phyloP scores from a whole-genome alignment of 805 yeast genomes.

The Suhomyces vadensis region DNA sequence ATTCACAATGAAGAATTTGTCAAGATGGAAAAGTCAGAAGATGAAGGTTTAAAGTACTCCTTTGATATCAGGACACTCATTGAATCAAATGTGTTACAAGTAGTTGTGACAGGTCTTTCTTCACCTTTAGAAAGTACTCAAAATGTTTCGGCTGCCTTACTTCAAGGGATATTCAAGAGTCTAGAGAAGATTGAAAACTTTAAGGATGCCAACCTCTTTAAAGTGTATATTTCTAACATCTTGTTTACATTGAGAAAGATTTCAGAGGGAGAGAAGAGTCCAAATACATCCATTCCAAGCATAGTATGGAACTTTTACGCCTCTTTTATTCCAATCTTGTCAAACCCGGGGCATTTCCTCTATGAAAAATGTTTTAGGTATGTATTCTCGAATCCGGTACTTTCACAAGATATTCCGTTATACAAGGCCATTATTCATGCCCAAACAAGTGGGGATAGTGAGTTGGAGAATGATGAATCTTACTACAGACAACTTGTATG shows the following conservation, averaged over 20 bases:
- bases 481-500: constrained; percentile 64
- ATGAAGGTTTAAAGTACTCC: constrained; percentile 19
- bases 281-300: constrained; percentile 35
- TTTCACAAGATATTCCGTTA: constrained; percentile 48
- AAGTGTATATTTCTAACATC: constrained; percentile 52
- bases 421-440: constrained; percentile 38
- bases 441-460: constrained; percentile 21
- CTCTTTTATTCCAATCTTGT: constrained; percentile 54
- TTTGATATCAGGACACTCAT: constrained; percentile 58
- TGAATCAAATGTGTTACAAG: constrained; percentile 56
- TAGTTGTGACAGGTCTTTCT: constrained; percentile 48
- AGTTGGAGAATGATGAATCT: constrained; percentile 44
- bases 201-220: constrained; percentile 58
- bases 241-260: constrained; percentile 33
- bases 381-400: constrained; percentile 56
- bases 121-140: constrained; percentile 26
- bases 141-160: constrained; percentile 43
- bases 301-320: constrained; percentile 58
- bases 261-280: background rate
- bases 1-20: constrained; percentile 68
- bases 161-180: constrained; percentile 46
- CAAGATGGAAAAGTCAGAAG: constrained; percentile 26
- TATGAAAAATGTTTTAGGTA: constrained; percentile 72
- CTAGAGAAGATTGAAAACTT: constrained; percentile 40
- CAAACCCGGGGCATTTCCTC: constrained; percentile 70